Percentiles rank a stretch among this genome's conserved stretches.
Conservation (phyloP, 768 basidiomycete species). For the Glaciozyma martinii region DNA sequence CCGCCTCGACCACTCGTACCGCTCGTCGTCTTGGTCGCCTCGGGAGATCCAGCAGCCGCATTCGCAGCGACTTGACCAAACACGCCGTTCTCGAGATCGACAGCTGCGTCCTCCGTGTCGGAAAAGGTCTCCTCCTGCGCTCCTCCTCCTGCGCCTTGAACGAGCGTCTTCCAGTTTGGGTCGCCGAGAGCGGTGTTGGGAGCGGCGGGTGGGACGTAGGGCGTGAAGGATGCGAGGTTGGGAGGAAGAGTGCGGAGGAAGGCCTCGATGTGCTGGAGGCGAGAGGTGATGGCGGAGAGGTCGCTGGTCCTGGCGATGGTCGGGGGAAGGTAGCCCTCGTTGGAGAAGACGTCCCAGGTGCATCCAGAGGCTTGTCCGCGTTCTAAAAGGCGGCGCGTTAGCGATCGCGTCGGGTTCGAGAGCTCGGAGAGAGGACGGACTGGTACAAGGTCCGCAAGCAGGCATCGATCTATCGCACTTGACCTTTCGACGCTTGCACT, state of each 20-base stretch:
- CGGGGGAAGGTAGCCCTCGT: conserved; percentile 24
- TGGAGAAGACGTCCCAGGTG: conserved; percentile 26
- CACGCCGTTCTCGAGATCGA: conserved; percentile 28
- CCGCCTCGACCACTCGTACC: not conserved
- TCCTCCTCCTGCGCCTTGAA: not conserved
- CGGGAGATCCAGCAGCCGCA: not conserved
- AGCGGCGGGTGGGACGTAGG: not conserved
- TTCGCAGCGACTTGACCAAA: conserved; percentile 7
- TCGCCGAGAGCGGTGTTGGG: not conserved
- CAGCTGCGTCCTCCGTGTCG: conserved; percentile 30
- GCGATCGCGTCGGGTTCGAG: no score
- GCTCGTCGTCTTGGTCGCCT: not conserved
- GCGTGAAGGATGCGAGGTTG: conserved; percentile 25
- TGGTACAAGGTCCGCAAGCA: conserved; percentile 22
- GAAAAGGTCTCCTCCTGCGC: not conserved
- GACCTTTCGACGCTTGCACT: not conserved
- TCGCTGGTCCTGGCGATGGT: conserved; percentile 25
- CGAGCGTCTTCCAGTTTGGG: not conserved
- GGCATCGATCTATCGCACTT: conserved; percentile 22
- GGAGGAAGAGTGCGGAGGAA: conserved; percentile 27
- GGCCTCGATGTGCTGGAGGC: conserved; percentile 24
- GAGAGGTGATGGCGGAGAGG: conserved; percentile 11
- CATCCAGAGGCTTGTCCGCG: conserved; percentile 18
- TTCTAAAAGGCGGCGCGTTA: not conserved
- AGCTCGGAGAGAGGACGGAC: not conserved